These are phyloP conservation scores for Dentipellis sp. DNA, from an alignment of 768 basidiomycete species.

Conservation along the genomic window DNA sequence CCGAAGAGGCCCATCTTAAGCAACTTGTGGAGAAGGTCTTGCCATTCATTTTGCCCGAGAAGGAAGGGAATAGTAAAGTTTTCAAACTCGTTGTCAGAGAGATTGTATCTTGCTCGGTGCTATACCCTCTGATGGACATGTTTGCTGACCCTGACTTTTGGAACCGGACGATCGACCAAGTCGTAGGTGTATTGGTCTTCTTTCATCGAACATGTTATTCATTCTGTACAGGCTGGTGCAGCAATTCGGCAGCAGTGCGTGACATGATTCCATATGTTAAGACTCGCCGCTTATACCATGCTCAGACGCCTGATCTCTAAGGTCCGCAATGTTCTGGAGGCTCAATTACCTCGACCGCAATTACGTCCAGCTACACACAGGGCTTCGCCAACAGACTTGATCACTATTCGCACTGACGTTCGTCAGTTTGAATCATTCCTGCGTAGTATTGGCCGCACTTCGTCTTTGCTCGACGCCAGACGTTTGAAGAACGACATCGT, in stretches of 20 bases:
- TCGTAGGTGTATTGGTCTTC: constrained; percentile 43
- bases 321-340: constrained; percentile 76
- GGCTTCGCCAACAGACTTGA: constrained; percentile 48
- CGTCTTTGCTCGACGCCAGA: constrained; percentile 81
- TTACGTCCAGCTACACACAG: constrained; percentile 31
- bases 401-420: constrained; percentile 72
- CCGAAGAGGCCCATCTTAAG: constrained; percentile 81
- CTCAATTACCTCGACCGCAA: constrained; percentile 56
- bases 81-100: constrained; percentile 73
- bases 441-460: constrained; percentile 71
- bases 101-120: constrained; percentile 69
- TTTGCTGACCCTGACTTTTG: constrained; percentile 94
- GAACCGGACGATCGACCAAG: constrained; percentile 88
- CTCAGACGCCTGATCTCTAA: constrained; percentile 76
- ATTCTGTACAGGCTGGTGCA: constrained; percentile 42
- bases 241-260: constrained; percentile 61
- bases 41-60: constrained; percentile 64
- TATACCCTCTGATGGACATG: constrained; percentile 89
- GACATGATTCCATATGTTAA: constrained; percentile 31
- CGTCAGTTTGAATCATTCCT: constrained; percentile 90
- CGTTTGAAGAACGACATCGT: constrained; percentile 87
- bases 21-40: constrained; percentile 63
- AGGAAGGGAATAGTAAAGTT: constrained; percentile 61
- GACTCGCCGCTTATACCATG: constrained; percentile 1
- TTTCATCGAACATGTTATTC: background rate